Conservation (phyloP, 495 filamentous ascomycete genomes). For the Xylaria castorea region DNA sequence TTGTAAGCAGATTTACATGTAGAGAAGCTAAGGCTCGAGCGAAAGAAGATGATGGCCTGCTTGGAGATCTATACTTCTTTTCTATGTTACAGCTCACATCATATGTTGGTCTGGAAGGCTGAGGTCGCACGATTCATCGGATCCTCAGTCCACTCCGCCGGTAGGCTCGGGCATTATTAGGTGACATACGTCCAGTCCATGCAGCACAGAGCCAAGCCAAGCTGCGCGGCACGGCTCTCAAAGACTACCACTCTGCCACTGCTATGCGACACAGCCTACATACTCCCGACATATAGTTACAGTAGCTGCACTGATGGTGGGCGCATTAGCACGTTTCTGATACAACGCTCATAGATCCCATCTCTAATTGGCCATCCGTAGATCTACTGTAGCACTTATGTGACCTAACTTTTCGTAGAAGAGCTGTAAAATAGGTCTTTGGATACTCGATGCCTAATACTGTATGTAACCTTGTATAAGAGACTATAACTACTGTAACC, state of each 20-base stretch:
- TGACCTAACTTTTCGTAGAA: neutral
- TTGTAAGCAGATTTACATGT: neutral
- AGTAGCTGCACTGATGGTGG: neutral
- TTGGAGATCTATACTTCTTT: slow-evolving; percentile 3
- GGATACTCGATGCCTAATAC: neutral
- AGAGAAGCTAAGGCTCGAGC: neutral
- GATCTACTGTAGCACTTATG: slow-evolving; percentile 2
- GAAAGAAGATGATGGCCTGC: neutral
- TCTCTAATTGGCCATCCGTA: neutral
- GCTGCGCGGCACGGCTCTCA: neutral
- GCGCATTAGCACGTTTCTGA: slow-evolving; percentile 4
- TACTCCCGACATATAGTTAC: neutral
- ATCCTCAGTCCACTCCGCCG: neutral
- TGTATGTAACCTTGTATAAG: neutral
- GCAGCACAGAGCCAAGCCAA: neutral
- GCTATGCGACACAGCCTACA: slow-evolving; percentile 5
- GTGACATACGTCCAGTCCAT: slow-evolving; percentile 6
- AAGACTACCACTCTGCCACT: neutral
- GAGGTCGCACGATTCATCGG: slow-evolving; percentile 11
- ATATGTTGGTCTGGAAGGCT: slow-evolving; percentile 7
- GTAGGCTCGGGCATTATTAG: slow-evolving; percentile 1
- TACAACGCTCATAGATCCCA: neutral
- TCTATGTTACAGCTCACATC: neutral
- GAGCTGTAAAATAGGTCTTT: neutral
- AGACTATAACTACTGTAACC: neutral